phyloP scores from a whole-genome alignment of 768 basidiomycete species.

The Phanerodontia chrysosporium region DNA sequence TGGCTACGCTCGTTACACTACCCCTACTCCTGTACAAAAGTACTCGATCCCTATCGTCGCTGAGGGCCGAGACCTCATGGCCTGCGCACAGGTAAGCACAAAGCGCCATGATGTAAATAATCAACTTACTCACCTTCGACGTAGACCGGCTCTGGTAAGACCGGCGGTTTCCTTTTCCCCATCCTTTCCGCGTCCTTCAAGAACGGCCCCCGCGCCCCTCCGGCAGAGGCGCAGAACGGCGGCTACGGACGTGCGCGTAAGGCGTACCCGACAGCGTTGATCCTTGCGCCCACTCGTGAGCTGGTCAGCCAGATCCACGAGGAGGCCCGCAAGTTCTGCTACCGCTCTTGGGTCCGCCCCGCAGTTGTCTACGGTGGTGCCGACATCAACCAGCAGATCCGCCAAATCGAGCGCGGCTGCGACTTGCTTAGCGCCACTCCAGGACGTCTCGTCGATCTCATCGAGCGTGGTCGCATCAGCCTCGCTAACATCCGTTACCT shows the following conservation, averaged over 20 bases:
- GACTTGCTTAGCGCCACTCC: conserved; percentile 97
- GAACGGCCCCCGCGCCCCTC: conserved; percentile 72
- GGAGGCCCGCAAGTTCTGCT: conserved; percentile 97
- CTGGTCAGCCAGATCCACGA: conserved; percentile 99
- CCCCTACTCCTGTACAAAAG: conserved; percentile 98
- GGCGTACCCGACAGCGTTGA: conserved; percentile 94
- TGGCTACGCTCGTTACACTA: conserved; percentile 84
- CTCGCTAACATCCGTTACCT: conserved; percentile 96
- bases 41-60: conserved; percentile 99
- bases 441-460: conserved; percentile 96
- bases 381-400: conserved; percentile 93
- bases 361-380: conserved; percentile 99
- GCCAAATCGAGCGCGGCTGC: conserved; percentile 92
- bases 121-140: conserved; percentile 6
- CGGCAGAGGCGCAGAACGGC: conserved; percentile 41
- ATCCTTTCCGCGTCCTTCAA: conserved; percentile 92
- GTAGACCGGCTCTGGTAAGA: conserved; percentile 99
- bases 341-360: conserved; percentile 98
- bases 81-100: conserved; percentile 77
- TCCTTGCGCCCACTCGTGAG: conserved; percentile 97
- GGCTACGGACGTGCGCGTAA: conserved; percentile 73
- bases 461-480: conserved; percentile 96
- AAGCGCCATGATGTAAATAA: conserved; percentile 1
- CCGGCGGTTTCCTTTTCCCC: conserved; percentile 98
- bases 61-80: conserved; percentile 85